phyloP scores from a whole-genome alignment of 768 basidiomycete genomes.

The Rhizopogon rudus region DNA sequence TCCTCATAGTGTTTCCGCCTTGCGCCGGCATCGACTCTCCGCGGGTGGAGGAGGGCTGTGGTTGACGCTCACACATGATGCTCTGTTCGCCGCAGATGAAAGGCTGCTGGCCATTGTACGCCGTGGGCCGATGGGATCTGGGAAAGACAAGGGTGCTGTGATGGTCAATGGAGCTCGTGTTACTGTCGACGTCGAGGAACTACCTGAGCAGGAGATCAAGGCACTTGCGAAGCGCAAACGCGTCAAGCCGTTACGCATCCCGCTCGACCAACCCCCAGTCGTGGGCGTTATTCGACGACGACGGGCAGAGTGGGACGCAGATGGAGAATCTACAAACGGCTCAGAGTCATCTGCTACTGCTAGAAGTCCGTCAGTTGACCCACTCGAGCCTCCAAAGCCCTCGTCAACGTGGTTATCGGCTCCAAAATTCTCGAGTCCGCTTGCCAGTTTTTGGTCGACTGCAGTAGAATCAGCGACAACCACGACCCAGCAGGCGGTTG shows the following conservation, averaged over 20 bases:
- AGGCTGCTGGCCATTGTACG: conserved; percentile 71
- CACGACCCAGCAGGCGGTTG: conserved; percentile 74
- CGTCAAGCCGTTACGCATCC: conserved; percentile 78
- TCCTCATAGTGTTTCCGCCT: conserved; percentile 73
- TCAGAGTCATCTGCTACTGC: conserved; percentile 8
- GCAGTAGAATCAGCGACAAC: conserved; percentile 70
- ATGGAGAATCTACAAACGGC: conserved; percentile 28
- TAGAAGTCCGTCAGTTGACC: conserved; percentile 17
- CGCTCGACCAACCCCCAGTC: conserved; percentile 91
- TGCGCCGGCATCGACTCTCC: conserved; percentile 84
- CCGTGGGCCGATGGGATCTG: conserved; percentile 51
- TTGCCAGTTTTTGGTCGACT: conserved; percentile 67
- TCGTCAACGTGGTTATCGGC: conserved; percentile 44
- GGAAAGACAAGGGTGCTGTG: conserved; percentile 76
- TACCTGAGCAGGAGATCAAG: conserved; percentile 85
- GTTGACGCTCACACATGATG: conserved; percentile 88
- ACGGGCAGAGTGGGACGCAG: conserved; percentile 68
- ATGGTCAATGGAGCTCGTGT: conserved; percentile 88
- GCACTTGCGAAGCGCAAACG: conserved; percentile 78
- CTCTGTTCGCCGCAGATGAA: conserved; percentile 71
- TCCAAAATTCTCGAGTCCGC: conserved; percentile 64
- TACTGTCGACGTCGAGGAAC: conserved; percentile 82
- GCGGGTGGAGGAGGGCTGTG: conserved; percentile 88
- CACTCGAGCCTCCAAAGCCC: conserved; percentile 9
- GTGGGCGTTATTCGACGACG: conserved; percentile 63